Evolutionary conservation across 2,329 filamentous ascomycete species (phyloP).

Genomic region (Penicillium paneum): DNA sequence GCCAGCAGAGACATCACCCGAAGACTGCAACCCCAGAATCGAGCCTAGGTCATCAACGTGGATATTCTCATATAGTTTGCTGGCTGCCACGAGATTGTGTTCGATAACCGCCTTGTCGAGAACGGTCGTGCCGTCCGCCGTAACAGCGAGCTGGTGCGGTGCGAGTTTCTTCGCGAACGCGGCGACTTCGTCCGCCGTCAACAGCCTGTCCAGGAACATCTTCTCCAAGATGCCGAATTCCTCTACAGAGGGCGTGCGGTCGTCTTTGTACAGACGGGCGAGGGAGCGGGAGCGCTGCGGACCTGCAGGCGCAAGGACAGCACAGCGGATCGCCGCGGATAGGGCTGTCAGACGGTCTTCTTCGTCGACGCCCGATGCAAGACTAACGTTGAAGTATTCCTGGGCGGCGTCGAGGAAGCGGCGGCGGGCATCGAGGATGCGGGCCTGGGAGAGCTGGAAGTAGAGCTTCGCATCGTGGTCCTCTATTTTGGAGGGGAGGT

Average conservation of each 20-base stretch:
- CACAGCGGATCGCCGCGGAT: constrained; percentile 83
- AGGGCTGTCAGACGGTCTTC: constrained; percentile 82
- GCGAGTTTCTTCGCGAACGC: constrained; percentile 77
- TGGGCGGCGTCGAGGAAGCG: constrained; percentile 84
- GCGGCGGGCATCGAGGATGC: constrained; percentile 86
- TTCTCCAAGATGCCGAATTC: constrained; percentile 92
- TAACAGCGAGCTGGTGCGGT: constrained; percentile 86
- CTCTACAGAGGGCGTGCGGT: constrained; percentile 68
- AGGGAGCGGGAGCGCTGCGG: constrained; percentile 77
- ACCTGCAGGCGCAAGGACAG: constrained; percentile 86
- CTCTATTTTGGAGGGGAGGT: constrained; percentile 72
- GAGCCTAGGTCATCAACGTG: constrained; percentile 69
- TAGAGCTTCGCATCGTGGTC: constrained; percentile 74
- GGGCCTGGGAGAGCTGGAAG: constrained; percentile 87
- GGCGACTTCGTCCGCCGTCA: constrained; percentile 76
- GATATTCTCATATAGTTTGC: constrained; percentile 75
- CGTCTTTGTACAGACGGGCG: constrained; percentile 87
- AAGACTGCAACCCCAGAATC: constrained; percentile 68
- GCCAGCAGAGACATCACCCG: constrained; percentile 46
- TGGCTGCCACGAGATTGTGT: constrained; percentile 88
- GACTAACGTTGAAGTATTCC: constrained; percentile 83
- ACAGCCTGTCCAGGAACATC: constrained; percentile 88
- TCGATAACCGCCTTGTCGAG: constrained; percentile 91
- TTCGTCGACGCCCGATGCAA: constrained; percentile 74
- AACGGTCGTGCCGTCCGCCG: constrained; percentile 86